Evolutionary conservation across 768 basidiomycete species (phyloP).

Genomic region (Kwoniella sp.): DNA sequence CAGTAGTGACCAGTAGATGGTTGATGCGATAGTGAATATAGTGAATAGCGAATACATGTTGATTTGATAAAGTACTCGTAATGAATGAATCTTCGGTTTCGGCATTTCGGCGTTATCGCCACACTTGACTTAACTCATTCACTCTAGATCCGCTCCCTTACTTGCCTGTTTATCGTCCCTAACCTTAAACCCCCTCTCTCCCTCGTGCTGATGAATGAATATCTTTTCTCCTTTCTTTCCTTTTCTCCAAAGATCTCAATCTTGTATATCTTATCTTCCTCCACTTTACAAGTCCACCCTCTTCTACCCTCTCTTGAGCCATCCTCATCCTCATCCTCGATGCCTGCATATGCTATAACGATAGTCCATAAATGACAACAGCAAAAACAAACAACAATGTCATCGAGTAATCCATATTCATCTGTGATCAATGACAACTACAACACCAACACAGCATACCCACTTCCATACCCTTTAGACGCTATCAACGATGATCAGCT

Average conservation of each 20-base stretch:
- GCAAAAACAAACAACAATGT: not conserved
- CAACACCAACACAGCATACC: conserved; percentile 4
- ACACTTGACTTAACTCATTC: too few species aligned
- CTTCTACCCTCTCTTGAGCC: not conserved
- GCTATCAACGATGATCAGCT: conserved; percentile 3
- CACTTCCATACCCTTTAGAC: not conserved
- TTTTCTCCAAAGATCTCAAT: conserved; percentile 7
- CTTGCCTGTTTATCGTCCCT: too few species aligned
- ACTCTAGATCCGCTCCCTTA: too few species aligned
- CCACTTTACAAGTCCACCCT: conserved; percentile 21
- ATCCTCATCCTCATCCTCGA: not conserved
- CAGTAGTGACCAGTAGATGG: too few species aligned
- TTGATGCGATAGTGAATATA: too few species aligned
- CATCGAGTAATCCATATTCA: not conserved
- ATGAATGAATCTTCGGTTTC: too few species aligned
- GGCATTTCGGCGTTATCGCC: too few species aligned
- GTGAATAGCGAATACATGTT: too few species aligned
- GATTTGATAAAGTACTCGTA: too few species aligned
- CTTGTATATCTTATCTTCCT: conserved; percentile 3
- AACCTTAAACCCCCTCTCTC: too few species aligned
- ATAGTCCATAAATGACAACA: not conserved
- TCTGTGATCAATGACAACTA: not conserved
- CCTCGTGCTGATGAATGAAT: too few species aligned
- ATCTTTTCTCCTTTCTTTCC: conserved; percentile 11
- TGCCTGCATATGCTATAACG: too few species aligned